Evolutionary conservation across 2,329 filamentous ascomycete species (phyloP), one percentile per base, ranked within the genome.

Genomic region (Cytospora paraplurivora): DNA sequence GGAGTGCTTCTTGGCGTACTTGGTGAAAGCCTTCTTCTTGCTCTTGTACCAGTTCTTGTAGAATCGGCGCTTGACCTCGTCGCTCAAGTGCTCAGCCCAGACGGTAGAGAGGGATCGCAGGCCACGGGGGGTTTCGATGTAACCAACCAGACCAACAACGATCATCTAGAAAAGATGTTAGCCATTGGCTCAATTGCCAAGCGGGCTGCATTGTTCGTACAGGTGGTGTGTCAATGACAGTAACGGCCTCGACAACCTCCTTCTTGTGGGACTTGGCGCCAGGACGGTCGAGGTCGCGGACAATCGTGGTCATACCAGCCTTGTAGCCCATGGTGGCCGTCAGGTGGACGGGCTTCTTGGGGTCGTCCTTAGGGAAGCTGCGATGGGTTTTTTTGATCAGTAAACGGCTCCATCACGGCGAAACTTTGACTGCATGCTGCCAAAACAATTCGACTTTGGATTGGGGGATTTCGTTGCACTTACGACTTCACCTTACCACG

Each of bases 31-130:
- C 94, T 99, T 99, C 92, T 97, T 98, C 93, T 99, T 99, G 88
- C 89, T 93, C 91, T 97, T 97, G 91, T 99, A 99, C 95, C 95
- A 99, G 91, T 99, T 99, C 93, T 98, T 98, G 92, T 99, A 99
- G 92, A 99, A 99, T 79, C 95, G 92, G 77, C 95, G 92, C 90
- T 97, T 97, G 82, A 99, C 79, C 85, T 98, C 95, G 82, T 99
- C 95, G 83, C 91, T 92, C 82, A 99, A 83, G 82, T 99, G 95
- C 89, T 98, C 95, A 78, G 95, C 95, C 95, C 95, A 99, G 80
- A 99, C 92, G 78, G 95, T 98, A 81, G 93, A 97, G 82, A 99
- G 93, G 72, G 95, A 99, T 81, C 95, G 94, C 77, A 99, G 93
- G 85, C 95, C 95, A 77, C 95, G 95, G 81, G 95, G 95, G 79